Evolutionary conservation across 345 rosid species (phyloP).

Genomic region (Draba incana): DNA sequence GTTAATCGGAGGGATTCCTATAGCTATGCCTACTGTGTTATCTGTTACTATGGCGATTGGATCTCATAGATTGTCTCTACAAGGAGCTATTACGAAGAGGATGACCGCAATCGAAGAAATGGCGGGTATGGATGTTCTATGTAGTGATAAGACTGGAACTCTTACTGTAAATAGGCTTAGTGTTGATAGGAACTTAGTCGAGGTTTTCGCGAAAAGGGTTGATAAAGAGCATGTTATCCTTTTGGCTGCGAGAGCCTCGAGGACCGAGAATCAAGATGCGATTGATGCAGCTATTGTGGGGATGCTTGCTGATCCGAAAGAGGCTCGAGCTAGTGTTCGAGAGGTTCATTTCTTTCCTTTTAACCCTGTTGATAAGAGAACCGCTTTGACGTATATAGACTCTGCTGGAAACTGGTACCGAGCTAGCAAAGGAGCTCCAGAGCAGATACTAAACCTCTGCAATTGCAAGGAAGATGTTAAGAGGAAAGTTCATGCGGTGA

Average conservation of each 20-base stretch:
- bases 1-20: conserved; percentile 91
- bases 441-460: conserved; percentile 81
- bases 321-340: conserved; percentile 81
- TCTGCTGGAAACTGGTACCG: conserved; percentile 78
- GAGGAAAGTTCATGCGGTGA: conserved; percentile 70
- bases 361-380: conserved; percentile 91
- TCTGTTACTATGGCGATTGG: conserved; percentile 99
- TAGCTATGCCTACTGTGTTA: conserved; percentile 92
- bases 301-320: conserved; percentile 96
- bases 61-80: conserved; percentile 80
- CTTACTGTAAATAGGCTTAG: conserved; percentile 78
- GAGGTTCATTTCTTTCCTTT: conserved; percentile 90
- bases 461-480: conserved; percentile 72
- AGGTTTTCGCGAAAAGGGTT: conserved; percentile 74
- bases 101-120: conserved; percentile 97
- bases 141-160: conserved; percentile 94
- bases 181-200: conserved; percentile 74
- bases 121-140: conserved; percentile 97
- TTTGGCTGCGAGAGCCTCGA: conserved; percentile 90
- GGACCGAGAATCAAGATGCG: conserved; percentile 87
- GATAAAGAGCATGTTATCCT: conserved; percentile 73
- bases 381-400: conserved; percentile 85
- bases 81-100: conserved; percentile 86
- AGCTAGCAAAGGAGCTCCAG: conserved; percentile 94
- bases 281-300: conserved; percentile 93